Percentiles rank a stretch among this genome's conserved stretches.
Evolutionary conservation across 2,329 filamentous ascomycete species (phyloP).

Genomic region (Cercospora sesami): DNA sequence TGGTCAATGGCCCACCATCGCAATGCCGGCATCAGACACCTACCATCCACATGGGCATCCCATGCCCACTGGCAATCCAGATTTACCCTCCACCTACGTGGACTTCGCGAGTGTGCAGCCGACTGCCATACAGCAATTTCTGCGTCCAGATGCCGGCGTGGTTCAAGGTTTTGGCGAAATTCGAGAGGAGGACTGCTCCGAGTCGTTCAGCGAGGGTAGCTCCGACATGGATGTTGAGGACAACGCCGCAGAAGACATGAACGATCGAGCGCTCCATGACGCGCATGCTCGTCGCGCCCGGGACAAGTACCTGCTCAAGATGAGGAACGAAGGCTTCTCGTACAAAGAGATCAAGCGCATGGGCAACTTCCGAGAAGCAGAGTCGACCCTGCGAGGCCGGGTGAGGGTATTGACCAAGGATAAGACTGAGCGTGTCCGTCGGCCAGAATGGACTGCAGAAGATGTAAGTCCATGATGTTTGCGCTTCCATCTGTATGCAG

Average conservation of each 20-base stretch:
- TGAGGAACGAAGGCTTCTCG: constrained; percentile 58
- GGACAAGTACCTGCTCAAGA: constrained; percentile 50
- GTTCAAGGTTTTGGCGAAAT: constrained; percentile 3
- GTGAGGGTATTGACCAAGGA: constrained; percentile 65
- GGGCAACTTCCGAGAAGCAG: constrained; percentile 62
- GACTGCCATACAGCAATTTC: neutral
- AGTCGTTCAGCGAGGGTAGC: constrained; percentile 7
- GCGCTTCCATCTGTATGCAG: neutral
- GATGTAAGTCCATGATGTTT: constrained; percentile 59
- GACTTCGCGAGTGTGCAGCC: neutral
- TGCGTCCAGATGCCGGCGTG: neutral
- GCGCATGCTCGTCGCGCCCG: constrained; percentile 26
- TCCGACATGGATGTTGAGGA: constrained; percentile 9
- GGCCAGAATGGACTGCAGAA: constrained; percentile 61
- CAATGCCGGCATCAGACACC: neutral
- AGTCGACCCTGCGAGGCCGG: constrained; percentile 71
- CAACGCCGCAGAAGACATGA: constrained; percentile 16
- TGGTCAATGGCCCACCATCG: constrained; percentile 2
- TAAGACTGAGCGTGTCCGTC: constrained; percentile 62
- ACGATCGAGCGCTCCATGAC: constrained; percentile 23
- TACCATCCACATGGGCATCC: constrained; percentile 8
- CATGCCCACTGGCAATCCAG: neutral
- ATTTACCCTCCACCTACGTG: neutral
- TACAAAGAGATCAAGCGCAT: constrained; percentile 63
- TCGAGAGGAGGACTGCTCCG: constrained; percentile 7